Conservation (phyloP, 805 yeast genomes). For the Barnettozyma siamensis region DNA sequence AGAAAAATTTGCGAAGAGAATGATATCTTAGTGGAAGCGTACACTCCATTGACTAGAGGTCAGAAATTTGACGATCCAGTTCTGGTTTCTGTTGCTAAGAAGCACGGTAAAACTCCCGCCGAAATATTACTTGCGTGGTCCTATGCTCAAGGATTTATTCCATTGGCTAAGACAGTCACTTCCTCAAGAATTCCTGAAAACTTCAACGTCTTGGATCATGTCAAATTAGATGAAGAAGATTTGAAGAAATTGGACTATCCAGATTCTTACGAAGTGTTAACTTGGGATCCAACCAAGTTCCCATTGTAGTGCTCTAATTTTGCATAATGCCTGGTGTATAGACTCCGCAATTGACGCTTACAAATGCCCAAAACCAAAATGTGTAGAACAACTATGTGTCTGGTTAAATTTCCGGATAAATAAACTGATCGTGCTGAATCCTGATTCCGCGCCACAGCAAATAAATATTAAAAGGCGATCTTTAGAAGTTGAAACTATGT, state of each 20-base stretch:
- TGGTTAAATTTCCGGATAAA: too few relatives aligned
- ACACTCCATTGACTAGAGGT: constrained; percentile 21
- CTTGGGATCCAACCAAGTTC: constrained; percentile 46
- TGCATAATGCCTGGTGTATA: too few relatives aligned
- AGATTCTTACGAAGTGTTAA: constrained; percentile 56
- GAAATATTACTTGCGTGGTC: constrained; percentile 73
- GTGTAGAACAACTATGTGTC: too few relatives aligned
- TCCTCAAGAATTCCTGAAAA: constrained; percentile 47
- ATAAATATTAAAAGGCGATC: too few relatives aligned
- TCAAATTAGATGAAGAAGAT: constrained; percentile 39
- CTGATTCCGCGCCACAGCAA: too few relatives aligned
- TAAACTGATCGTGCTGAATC: too few relatives aligned
- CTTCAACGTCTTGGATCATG: constrained; percentile 44
- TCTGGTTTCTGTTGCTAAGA: constrained; percentile 16
- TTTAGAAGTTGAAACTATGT: too few relatives aligned
- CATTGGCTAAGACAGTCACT: constrained; percentile 61
- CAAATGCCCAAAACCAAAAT: too few relatives aligned
- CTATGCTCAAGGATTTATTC: constrained; percentile 62
- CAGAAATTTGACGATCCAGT: constrained; percentile 20
- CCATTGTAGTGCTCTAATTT: too few relatives aligned
- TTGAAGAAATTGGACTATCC: constrained; percentile 40
- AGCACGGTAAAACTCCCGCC: constrained; percentile 44
- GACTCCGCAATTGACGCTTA: too few relatives aligned
- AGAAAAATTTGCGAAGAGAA: constrained; percentile 18
- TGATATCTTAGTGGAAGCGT: constrained; percentile 18